A percentile compares a stretch with the other conserved stretches of the same genome.
Evolutionary conservation across 2,329 filamentous ascomycete genomes (phyloP).

Genomic region (Harringtonia aguacate): DNA sequence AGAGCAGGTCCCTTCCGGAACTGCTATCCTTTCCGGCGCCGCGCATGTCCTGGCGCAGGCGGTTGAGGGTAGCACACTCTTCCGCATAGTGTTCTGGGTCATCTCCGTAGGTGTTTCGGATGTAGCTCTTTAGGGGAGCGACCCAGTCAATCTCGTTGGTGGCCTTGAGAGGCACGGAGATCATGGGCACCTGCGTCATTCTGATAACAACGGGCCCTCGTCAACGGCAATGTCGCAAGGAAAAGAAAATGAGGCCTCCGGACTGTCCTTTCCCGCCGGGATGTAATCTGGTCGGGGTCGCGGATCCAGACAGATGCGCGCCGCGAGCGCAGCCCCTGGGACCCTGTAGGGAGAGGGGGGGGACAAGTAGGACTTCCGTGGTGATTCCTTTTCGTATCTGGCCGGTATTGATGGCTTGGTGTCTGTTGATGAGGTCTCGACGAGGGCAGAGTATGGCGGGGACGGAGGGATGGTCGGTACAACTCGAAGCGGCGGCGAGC

Average conservation of each 20-base stretch:
- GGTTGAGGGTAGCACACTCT: constrained; percentile 89
- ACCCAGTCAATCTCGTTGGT: constrained; percentile 99
- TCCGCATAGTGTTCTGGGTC: constrained; percentile 93
- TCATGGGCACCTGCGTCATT: constrained; percentile 87
- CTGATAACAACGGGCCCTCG: constrained; percentile 11
- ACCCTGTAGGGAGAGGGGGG: background rate
- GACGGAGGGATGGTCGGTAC: no score
- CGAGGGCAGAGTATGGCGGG: no score
- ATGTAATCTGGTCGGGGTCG: background rate
- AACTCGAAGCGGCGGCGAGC: no score
- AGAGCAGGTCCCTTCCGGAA: constrained; percentile 82
- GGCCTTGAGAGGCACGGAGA: constrained; percentile 82
- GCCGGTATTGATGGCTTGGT: no score
- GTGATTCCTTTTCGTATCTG: no score
- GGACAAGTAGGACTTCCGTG: background rate
- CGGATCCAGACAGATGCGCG: background rate
- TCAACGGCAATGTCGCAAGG: background rate
- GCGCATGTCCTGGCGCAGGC: constrained; percentile 94
- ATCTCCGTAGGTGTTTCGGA: constrained; percentile 87
- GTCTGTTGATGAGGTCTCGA: no score
- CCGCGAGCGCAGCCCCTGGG: background rate
- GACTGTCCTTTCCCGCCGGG: background rate
- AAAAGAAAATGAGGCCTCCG: background rate
- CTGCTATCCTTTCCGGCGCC: constrained; percentile 95
- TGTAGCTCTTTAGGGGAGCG: constrained; percentile 82